These are phyloP conservation scores for Fusarium redolens DNA, from an alignment of 2,329 filamentous ascomycete genomes.

Conservation along the genomic window DNA sequence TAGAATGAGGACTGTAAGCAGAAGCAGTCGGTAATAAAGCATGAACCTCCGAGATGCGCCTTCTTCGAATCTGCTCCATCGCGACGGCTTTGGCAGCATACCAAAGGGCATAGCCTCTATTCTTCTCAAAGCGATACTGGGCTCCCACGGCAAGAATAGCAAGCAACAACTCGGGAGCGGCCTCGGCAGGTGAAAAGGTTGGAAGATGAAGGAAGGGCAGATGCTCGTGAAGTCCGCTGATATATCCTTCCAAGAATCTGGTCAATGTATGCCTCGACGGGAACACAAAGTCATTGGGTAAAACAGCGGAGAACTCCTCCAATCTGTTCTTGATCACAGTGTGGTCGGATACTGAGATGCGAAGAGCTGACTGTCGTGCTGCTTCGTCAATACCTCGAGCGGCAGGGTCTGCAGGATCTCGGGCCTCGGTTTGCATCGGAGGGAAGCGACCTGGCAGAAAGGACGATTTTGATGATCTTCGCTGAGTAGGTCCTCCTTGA, in stretches of 20 bases:
- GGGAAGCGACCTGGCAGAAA: constrained; percentile 66
- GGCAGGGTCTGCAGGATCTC: constrained; percentile 51
- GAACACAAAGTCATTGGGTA: constrained; percentile 72
- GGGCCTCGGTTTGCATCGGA: constrained; percentile 64
- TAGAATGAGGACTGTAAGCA: constrained; percentile 70
- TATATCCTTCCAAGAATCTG: constrained; percentile 76
- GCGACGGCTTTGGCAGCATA: constrained; percentile 70
- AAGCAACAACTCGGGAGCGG: constrained; percentile 75
- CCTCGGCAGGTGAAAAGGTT: constrained; percentile 71
- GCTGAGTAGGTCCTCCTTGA: constrained; percentile 52
- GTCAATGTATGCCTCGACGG: constrained; percentile 76
- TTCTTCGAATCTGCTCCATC: constrained; percentile 67
- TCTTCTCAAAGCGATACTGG: constrained; percentile 72
- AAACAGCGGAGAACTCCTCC: constrained; percentile 69
- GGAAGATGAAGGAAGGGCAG: constrained; percentile 73
- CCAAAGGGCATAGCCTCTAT: constrained; percentile 69
- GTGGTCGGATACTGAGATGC: constrained; percentile 67
- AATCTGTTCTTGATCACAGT: constrained; percentile 68
- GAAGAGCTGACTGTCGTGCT: constrained; percentile 51
- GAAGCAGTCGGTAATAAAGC: constrained; percentile 67
- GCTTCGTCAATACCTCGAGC: constrained; percentile 47
- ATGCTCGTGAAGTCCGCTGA: constrained; percentile 72
- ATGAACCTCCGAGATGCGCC: constrained; percentile 67
- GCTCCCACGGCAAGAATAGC: constrained; percentile 76
- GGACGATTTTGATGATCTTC: constrained; percentile 59